A percentile compares a stretch with the other conserved stretches of the same genome.
Evolutionary conservation across 1,284 basidiomycete genomes (phyloP).

Genomic region (Meira nashicola): DNA sequence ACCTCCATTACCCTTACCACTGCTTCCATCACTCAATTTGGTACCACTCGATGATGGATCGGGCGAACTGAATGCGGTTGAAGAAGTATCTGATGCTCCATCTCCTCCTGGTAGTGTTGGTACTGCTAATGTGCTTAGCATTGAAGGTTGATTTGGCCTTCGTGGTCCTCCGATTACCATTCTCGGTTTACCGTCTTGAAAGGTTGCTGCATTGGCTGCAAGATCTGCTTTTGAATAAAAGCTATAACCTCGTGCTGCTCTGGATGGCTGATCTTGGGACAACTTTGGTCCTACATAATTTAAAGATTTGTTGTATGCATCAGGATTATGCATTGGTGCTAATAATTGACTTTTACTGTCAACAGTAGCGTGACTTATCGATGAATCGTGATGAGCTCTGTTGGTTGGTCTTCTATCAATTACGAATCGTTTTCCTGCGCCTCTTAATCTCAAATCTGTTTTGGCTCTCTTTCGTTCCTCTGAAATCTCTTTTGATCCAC

Average conservation of each 20-base stretch:
- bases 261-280: background rate
- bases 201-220: background rate
- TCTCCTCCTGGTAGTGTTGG: background rate
- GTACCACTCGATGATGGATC: too few relatives aligned
- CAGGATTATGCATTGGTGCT: background rate
- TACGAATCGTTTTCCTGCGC: background rate
- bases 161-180: too few relatives aligned
- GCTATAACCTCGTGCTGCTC: constrained; percentile 1
- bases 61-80: too few relatives aligned
- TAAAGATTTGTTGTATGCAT: too few relatives aligned
- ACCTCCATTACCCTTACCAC: too few relatives aligned
- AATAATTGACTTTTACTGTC: background rate
- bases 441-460: background rate
- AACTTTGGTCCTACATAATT: background rate
- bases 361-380: background rate
- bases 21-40: too few relatives aligned
- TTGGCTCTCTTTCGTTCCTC: constrained; percentile 2
- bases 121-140: background rate
- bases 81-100: too few relatives aligned
- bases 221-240: background rate
- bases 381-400: background rate
- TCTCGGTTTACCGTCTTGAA: background rate
- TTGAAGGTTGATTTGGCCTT: too few relatives aligned
- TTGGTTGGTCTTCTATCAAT: background rate
- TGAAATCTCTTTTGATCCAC: background rate